Evolutionary conservation across 768 basidiomycete species (phyloP), one percentile per base, ranked within the genome.

Genomic region (Suillus occidentalis): DNA sequence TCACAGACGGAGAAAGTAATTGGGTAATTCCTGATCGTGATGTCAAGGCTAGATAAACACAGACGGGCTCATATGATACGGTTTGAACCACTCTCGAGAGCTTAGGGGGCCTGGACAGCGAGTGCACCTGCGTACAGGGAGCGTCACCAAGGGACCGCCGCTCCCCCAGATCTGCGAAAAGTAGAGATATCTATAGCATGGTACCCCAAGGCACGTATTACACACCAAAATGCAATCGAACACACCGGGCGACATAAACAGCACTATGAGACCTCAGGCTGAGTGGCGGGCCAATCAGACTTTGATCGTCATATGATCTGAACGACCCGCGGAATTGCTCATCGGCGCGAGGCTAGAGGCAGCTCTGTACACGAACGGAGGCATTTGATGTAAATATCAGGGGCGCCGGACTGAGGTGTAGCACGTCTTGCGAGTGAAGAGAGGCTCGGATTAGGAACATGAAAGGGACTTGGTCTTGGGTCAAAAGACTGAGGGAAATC

Each of bases 251-350:
- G 9, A 16, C 16, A 18, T 52, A 1, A 8, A 14, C 47, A 50
- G 52, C 10, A 12, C 34, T 20, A 55, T 13, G 9, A 31, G 18
- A 31, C 16, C 14, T 28, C 49, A 49, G 22, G 28, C 10, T 20
- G 20, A 53, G 22, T 37, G 22, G 22, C 22, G 57, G 39, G 39
- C 18, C 57, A 39, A 28, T 40, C 10, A 28, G 9, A 39, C 25
- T 18, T 31, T 6, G 13, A 25, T 7, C 8, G 6, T 5, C 34
- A 34, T 12, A 31, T 53, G 10, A 28, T 18, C 37, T 39, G 39
- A 58, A 58, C 22, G 57, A 58, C 25, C 58, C 58, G 40, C 18
- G 40, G 58, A 20, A 42, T 59, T 43, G 40, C 20, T 58, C 13
- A 22, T 37, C 36, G 22, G 55, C 13, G 36, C 13, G 13, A 16